Conservation (phyloP, 345 rosid species). For the Physaria fendleri region DNA sequence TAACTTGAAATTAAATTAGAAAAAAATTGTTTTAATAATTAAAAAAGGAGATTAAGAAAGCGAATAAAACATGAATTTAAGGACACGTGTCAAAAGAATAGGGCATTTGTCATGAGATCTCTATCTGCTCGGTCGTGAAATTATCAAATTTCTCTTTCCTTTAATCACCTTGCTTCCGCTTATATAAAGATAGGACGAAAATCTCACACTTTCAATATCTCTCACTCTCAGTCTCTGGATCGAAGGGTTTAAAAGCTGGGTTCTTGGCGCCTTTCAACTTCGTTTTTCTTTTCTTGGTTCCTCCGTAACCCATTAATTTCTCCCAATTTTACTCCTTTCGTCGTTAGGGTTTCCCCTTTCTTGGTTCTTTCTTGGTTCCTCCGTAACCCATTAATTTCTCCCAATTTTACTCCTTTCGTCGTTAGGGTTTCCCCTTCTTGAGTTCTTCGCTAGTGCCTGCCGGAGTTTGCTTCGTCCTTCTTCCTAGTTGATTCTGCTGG, state of each 20-base stretch:
- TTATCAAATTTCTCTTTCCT: conserved; percentile 21
- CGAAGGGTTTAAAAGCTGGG: conserved; percentile 29
- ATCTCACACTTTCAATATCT: neutral
- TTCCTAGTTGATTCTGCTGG: conserved; percentile 4
- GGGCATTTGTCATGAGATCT: conserved; percentile 8
- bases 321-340: conserved; percentile 1
- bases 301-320: neutral
- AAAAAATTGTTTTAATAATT: neutral
- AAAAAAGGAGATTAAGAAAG: neutral
- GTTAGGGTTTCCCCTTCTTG: too few species aligned
- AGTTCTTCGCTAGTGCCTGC: neutral
- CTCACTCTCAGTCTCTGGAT: conserved; percentile 17
- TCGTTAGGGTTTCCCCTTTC: too few species aligned
- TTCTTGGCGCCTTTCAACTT: conserved; percentile 23
- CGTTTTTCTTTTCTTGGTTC: conserved; percentile 3
- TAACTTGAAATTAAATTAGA: neutral
- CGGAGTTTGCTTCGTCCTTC: neutral
- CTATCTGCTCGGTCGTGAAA: conserved; percentile 24
- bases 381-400: neutral
- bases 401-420: neutral
- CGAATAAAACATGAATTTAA: neutral
- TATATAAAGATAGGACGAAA: conserved; percentile 22
- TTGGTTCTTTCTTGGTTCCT: conserved; percentile 6
- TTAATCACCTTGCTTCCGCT: conserved; percentile 16
- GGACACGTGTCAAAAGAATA: conserved; percentile 12